Conservation (phyloP, 2,329 filamentous ascomycete species). For the Verticillium alfalfae region DNA sequence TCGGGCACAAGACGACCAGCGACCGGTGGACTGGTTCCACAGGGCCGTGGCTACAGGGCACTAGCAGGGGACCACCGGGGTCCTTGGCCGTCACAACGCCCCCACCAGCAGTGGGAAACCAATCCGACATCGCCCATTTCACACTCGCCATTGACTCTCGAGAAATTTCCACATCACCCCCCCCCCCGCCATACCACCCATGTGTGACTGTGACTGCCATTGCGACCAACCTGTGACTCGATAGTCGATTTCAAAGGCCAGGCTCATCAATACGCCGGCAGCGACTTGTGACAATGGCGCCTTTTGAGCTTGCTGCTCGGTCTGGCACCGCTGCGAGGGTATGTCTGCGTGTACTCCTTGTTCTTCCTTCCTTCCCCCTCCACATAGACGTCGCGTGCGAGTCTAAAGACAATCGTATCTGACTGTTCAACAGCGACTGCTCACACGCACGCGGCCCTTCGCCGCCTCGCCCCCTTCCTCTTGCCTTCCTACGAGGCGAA, state of each 20-base stretch:
- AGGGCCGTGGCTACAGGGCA: background rate
- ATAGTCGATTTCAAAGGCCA: background rate
- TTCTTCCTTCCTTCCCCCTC: background rate
- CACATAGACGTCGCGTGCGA: background rate
- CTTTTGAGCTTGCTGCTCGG: conserved; percentile 44
- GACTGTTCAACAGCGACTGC: conserved; percentile 25
- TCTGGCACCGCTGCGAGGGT: conserved; percentile 43
- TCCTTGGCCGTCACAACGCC: background rate
- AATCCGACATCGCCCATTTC: conserved; percentile 15
- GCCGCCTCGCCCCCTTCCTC: conserved; percentile 7
- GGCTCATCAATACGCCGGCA: background rate
- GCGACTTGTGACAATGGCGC: conserved; percentile 32
- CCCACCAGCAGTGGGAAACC: background rate
- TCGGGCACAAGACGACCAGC: background rate
- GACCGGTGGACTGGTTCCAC: background rate
- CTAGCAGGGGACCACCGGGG: background rate
- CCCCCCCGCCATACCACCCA: conserved; percentile 1
- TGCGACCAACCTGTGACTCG: conserved; percentile 1
- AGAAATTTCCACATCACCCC: conserved; percentile 6
- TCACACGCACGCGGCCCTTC: conserved; percentile 14
- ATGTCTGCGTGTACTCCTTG: too few relatives aligned
- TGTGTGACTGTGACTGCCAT: background rate
- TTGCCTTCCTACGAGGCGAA: conserved; percentile 9
- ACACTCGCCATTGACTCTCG: conserved; percentile 5
- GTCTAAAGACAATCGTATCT: conserved; percentile 2